phyloP scores from a whole-genome alignment of 2,329 filamentous ascomycete genomes.

The Pseudocercospora musae region DNA sequence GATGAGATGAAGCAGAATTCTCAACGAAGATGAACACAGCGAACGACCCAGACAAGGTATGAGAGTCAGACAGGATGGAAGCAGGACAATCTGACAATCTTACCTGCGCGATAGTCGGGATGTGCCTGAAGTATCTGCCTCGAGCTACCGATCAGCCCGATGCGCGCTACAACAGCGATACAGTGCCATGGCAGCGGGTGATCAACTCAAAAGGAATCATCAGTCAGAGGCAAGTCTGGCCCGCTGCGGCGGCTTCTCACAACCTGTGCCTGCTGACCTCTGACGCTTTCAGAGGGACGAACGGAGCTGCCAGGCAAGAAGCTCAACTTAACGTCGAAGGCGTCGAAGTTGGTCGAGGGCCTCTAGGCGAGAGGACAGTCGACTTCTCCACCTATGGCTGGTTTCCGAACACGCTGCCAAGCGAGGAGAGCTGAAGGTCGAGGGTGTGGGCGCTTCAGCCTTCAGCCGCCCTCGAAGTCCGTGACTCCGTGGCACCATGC shows the following conservation, averaged over 20 bases:
- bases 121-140: constrained; percentile 84
- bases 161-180: constrained; percentile 64
- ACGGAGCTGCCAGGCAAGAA: constrained; percentile 48
- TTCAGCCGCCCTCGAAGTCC: neutral
- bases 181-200: constrained; percentile 92
- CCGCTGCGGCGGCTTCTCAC: neutral
- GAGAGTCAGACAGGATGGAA: neutral
- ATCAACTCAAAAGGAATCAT: constrained; percentile 85
- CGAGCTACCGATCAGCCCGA: constrained; percentile 41
- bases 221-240: constrained; percentile 65
- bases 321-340: constrained; percentile 46
- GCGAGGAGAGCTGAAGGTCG: constrained; percentile 24
- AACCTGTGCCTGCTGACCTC: constrained; percentile 11
- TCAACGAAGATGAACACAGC: constrained; percentile 22
- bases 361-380: constrained; percentile 48
- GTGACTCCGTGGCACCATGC: constrained; percentile 2
- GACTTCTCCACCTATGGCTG: constrained; percentile 48
- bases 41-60: constrained; percentile 19
- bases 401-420: constrained; percentile 42
- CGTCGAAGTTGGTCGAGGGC: constrained; percentile 45
- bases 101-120: constrained; percentile 57
- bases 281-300: constrained; percentile 34
- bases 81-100: constrained; percentile 10
- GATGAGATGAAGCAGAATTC: constrained; percentile 30
- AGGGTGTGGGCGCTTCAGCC: constrained; percentile 5